These are phyloP conservation scores for Pleurotus pulmonarius DNA, from an alignment of 768 basidiomycete species.

Conservation along the genomic window DNA sequence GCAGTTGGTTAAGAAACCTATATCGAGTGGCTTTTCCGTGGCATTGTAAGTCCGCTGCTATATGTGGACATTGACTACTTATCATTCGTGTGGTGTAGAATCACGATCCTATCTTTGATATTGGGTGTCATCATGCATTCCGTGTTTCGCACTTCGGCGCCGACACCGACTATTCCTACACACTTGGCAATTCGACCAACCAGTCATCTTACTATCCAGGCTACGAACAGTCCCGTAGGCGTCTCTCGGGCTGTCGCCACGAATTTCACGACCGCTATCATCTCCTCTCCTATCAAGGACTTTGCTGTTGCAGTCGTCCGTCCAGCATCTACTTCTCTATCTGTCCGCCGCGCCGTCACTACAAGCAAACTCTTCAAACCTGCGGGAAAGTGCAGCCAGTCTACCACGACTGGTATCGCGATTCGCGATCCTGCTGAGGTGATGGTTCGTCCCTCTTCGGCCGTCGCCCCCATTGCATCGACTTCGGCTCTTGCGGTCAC, in stretches of 20 bases:
- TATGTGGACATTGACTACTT: conserved; percentile 9
- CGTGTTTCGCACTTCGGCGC: conserved; percentile 35
- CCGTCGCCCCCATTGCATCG: neutral
- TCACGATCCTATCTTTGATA: conserved; percentile 68
- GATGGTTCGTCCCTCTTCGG: conserved; percentile 2
- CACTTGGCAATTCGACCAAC: conserved; percentile 11
- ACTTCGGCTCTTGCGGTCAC: neutral
- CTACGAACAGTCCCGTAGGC: neutral
- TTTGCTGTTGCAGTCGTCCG: conserved; percentile 49
- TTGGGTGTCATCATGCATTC: conserved; percentile 57
- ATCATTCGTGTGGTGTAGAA: conserved; percentile 30
- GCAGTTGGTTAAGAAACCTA: conserved; percentile 36
- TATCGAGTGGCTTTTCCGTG: conserved; percentile 36
- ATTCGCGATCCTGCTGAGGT: conserved; percentile 18
- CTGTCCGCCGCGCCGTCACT: conserved; percentile 22
- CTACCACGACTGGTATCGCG: conserved; percentile 9
- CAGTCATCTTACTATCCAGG: conserved; percentile 17
- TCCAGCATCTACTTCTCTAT: conserved; percentile 43
- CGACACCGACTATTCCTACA: conserved; percentile 28
- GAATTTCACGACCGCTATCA: conserved; percentile 25
- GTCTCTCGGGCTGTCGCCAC: conserved; percentile 11
- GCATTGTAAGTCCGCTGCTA: conserved; percentile 52
- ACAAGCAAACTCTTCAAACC: conserved; percentile 15
- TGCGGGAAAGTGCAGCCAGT: conserved; percentile 13
- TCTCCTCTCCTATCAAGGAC: conserved; percentile 43